Evolutionary conservation across 169 alveolate genomes (phyloP), one percentile per base, ranked within the genome.

Genomic region (Plasmodium inui): DNA sequence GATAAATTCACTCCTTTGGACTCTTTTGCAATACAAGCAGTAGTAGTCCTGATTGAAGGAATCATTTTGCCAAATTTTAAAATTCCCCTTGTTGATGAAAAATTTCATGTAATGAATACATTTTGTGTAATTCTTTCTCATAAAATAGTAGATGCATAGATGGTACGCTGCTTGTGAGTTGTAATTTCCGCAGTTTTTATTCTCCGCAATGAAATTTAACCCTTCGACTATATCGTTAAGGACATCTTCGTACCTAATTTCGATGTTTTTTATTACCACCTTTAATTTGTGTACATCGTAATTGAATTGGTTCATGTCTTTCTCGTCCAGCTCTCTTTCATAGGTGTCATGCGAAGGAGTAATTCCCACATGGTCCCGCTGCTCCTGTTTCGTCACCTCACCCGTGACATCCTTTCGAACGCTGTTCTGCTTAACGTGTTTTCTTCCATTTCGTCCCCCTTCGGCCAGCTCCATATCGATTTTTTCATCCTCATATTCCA

Each of bases 211-310:
- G 57, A 71, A 71, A 30, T 72, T 30, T 91, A 91, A 82, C 2
- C 95, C 95, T 71, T 91, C 92, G 30, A 91, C 41, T 46, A 91
- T 91, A 71, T 91, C 95, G 39, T 91, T 91, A 19, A 91, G 30
- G 55, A 91, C 92, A 91, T 91, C 95, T 28, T 71, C 50, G 76
- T 91, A 91, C 55, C 46, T 46, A 70, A 91, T 91, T 91, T 50
- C 92, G 19, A 82, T 91, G 55, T 82, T 82, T 19, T 91, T 91
- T 32, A 91, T 91, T 91, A 81, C 46, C 39, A 91, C 95, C 30
- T 80, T 72, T 91, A 91, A 55, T 30, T 91, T 91, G 9, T 28
- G 8, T 10, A 73, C 39, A 76, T 86, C 73, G 67, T 39, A 71
- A 9, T 70, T 70, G 32, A 84, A 84, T 71, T 39, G 44, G 78